These are phyloP conservation scores for Penicillium taxi DNA, from an alignment of 495 filamentous ascomycete genomes.

Conservation along the genomic window DNA sequence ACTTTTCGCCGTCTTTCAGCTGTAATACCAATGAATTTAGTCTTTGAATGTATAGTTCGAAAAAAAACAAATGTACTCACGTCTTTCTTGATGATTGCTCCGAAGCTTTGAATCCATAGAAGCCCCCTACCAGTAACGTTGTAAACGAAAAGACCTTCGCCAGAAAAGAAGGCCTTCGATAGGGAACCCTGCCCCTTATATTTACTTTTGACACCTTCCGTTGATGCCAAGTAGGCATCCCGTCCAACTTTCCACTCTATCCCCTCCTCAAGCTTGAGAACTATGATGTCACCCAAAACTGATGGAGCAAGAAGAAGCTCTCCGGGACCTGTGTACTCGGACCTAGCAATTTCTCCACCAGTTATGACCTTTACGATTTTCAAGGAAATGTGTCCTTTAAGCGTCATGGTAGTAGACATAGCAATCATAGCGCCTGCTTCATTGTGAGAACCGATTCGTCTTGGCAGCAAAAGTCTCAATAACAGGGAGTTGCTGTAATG, in stretches of 20 bases:
- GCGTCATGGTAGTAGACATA: slow-evolving; percentile 80
- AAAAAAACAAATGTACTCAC: slow-evolving; percentile 41
- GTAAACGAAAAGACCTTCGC: slow-evolving; percentile 88
- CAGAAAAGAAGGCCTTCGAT: slow-evolving; percentile 87
- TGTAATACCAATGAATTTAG: slow-evolving; percentile 18
- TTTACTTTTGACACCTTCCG: slow-evolving; percentile 70
- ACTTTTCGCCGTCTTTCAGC: slow-evolving; percentile 70
- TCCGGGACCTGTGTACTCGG: slow-evolving; percentile 82
- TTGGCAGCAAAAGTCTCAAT: neutral
- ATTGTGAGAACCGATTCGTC: neutral
- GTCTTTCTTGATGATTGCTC: slow-evolving; percentile 92
- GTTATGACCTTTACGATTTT: slow-evolving; percentile 83
- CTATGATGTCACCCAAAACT: slow-evolving; percentile 78
- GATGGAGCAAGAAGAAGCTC: slow-evolving; percentile 78
- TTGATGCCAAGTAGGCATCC: slow-evolving; percentile 71
- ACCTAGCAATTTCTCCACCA: slow-evolving; percentile 71
- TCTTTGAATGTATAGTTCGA: neutral
- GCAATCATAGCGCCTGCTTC: slow-evolving; percentile 77
- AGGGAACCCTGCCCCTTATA: slow-evolving; percentile 81
- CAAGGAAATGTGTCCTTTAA: slow-evolving; percentile 78
- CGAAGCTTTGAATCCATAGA: slow-evolving; percentile 84
- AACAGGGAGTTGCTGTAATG: neutral
- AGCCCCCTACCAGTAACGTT: slow-evolving; percentile 73
- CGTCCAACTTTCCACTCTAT: slow-evolving; percentile 72
- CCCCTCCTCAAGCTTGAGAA: slow-evolving; percentile 58